Conservation (phyloP, 176 grass and related monocot genomes). For the Bromus sterilis region DNA sequence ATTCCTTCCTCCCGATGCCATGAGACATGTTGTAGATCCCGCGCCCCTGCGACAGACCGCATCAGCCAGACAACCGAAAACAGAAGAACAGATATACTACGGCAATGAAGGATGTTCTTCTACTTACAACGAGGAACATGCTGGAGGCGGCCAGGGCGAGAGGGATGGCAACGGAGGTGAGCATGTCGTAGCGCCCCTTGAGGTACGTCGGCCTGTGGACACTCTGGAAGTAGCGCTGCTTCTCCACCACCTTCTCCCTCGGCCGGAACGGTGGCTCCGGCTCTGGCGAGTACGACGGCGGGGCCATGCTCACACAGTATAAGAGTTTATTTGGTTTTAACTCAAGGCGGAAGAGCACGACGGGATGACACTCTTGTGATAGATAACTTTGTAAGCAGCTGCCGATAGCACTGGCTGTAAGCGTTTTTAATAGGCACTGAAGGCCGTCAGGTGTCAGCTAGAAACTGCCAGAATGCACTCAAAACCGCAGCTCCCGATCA, state of each 20-base stretch:
- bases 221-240: constrained; percentile 65
- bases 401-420: not conserved
- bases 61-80: not conserved
- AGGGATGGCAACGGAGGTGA: constrained; percentile 76
- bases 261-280: constrained; percentile 59
- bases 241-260: constrained; percentile 60
- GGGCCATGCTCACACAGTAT: too few species aligned
- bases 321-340: too few species aligned
- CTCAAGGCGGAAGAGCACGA: not conserved
- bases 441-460: not conserved
- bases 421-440: not conserved
- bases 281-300: not conserved
- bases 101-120: not conserved
- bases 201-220: constrained; percentile 55
- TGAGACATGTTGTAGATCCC: constrained; percentile 71
- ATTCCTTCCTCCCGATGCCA: constrained; percentile 64
- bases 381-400: too few species aligned
- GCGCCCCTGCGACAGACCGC: constrained; percentile 35
- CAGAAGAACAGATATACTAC: not conserved
- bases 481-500: not conserved
- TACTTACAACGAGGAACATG: constrained; percentile 54
- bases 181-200: constrained; percentile 54
- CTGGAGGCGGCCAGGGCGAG: constrained; percentile 52
- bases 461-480: constrained; percentile 21
- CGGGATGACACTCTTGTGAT: too few species aligned